Base-by-base conservation (phyloP, 176 grass and related monocot species). In the Zea luxurians region DNA sequence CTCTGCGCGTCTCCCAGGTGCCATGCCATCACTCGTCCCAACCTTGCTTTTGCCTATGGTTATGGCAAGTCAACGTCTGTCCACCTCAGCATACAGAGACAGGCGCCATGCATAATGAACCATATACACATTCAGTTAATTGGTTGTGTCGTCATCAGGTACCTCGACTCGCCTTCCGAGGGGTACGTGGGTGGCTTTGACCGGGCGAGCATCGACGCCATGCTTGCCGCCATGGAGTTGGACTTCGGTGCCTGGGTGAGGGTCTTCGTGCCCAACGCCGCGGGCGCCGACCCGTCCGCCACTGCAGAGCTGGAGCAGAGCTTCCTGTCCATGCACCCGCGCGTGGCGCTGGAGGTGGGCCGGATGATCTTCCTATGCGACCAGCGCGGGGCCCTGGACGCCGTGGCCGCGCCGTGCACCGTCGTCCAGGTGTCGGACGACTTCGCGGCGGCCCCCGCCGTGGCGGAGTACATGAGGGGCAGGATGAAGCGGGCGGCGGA, bases 141-240 rank as follows among this genome's bases (percentile, higher is more conserved):
- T 27, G 27, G 27, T 27, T 27, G 27, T 27, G 27, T 27, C 27
- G 27, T 27, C 27, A 27, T 48, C 44, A 93, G 91, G 81, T 96
- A 92, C 66, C 54, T 90, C 1, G 77, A 93, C 66, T 90, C 79
- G 6, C 79, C 86, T 35, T 69, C 74, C 13, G 94, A 92, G 0
- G 85, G 58, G 10, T 93, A 97, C 15, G 73, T 86, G 2, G 94
- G 94, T 5, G 94, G 94, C n/a, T 97, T 92, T 59, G 89, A 93
- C 13, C 75, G 44, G 17, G 53, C 6, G 1, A 44, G 69, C 5
- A 62, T 97, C 34, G 73, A 92, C 10, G 70, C 2, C 7, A 79
- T 97, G 77, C 18, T 97, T 9, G 43, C 55, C 17, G 41, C 65
- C 78, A 91, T 97, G 57, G 50, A 83, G 76, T 80, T 73, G 0